phyloP scores from a whole-genome alignment of 164 flowering plant genomes.

The Chimonanthus salicifolius region DNA sequence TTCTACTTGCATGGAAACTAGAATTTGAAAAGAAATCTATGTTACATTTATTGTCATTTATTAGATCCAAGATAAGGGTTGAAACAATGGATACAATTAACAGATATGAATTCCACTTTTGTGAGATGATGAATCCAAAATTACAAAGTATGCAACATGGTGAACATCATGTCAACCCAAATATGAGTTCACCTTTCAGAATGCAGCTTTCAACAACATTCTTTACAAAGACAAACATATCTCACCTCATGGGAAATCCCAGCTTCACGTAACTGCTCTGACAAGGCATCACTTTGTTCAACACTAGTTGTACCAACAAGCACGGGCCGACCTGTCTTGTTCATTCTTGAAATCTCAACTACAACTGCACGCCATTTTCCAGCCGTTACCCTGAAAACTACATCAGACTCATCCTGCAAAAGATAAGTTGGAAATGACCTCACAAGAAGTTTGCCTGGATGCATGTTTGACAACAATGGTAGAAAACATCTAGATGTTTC shows the following conservation, averaged over 20 bases:
- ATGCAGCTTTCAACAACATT: not conserved
- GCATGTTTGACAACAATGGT: not conserved
- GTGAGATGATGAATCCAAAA: no score
- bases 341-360: conserved; percentile 92
- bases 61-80: no score
- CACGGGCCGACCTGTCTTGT: conserved; percentile 95
- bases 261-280: conserved; percentile 74
- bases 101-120: no score
- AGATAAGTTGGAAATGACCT: not conserved
- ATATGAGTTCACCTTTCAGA: not conserved
- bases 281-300: conserved; percentile 89
- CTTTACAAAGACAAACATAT: conserved; percentile 5
- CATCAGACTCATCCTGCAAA: conserved; percentile 93
- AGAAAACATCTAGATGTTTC: not conserved
- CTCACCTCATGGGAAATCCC: conserved; percentile 94
- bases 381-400: conserved; percentile 73
- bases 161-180: not conserved
- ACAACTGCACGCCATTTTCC: conserved; percentile 98
- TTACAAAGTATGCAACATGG: no score
- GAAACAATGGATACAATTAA: no score
- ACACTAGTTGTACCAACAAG: conserved; percentile 99
- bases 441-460: not conserved
- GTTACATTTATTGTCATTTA: no score
- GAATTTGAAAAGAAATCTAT: no score
- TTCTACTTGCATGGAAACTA: no score